Evolutionary conservation across 768 basidiomycete species (phyloP).

Genomic region (Leccinum pellstonianum): DNA sequence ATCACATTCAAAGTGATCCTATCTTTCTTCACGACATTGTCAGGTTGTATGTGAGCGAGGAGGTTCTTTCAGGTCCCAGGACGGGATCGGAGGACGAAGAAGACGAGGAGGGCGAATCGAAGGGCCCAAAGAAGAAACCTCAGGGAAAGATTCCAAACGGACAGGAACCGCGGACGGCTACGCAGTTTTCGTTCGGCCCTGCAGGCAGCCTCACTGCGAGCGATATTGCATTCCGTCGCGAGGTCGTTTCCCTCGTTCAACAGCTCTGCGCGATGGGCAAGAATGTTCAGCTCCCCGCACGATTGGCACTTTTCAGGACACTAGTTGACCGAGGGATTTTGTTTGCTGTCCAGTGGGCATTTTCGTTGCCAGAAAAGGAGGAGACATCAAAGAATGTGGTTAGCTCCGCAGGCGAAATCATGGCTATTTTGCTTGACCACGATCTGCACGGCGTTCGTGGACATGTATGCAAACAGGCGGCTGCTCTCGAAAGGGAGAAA

Average conservation of each 20-base stretch:
- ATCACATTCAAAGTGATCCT: conserved; percentile 77
- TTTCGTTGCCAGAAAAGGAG: conserved; percentile 64
- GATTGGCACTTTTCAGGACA: conserved; percentile 81
- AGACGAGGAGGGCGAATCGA: conserved; percentile 23
- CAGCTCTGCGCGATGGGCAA: conserved; percentile 96
- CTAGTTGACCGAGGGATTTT: conserved; percentile 88
- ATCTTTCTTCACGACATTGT: conserved; percentile 78
- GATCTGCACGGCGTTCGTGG: conserved; percentile 83
- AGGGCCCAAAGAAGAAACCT: conserved; percentile 39
- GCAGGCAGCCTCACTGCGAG: conserved; percentile 54
- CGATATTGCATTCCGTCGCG: conserved; percentile 58
- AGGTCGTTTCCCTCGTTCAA: conserved; percentile 85
- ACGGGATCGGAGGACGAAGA: conserved; percentile 30
- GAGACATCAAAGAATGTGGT: conserved; percentile 56
- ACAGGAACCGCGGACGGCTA: conserved; percentile 22
- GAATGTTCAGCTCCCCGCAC: conserved; percentile 87
- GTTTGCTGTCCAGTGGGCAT: conserved; percentile 90
- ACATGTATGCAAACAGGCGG: conserved; percentile 80
- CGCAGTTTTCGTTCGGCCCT: conserved; percentile 54
- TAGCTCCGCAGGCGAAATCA: conserved; percentile 80
- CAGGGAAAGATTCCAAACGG: conserved; percentile 38
- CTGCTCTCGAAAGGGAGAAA: conserved; percentile 67
- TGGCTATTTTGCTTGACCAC: conserved; percentile 85
- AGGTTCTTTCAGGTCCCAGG: conserved; percentile 48
- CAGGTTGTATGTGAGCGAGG: conserved; percentile 69